Evolutionary conservation across 176 grass and related monocot genomes (phyloP), one percentile per base, ranked within the genome.

Genomic region (Avena insularis): DNA sequence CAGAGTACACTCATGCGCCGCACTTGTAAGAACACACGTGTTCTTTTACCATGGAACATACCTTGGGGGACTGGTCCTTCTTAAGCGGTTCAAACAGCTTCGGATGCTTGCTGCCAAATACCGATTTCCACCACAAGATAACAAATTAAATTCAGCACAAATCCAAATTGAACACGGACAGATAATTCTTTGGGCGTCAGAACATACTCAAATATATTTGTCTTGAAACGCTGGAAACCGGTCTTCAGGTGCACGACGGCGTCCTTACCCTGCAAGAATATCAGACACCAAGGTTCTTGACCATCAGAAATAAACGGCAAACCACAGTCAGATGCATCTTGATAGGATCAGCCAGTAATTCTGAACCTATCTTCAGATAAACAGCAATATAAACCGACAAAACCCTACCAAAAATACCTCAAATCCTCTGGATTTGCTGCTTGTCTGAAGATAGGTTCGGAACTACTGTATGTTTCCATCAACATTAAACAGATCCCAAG

Each of bases 191-290:
- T 12, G 68, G 61, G 19, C 13, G 3, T 49, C 38, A 38, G 25
- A 49, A 80, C 55, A 78, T 87, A 94, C 92, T 89, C 84, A 3
- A 87, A 87, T 21, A 91, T 17, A 57, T 25, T 80, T 40, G 20
- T 64, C 50, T 74, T 94, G 87, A 91, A 94, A 59, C 61, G 68
- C 70, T 89, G 46, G 57, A 89, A 94, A 19, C 89, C 92, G 9
- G 77, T 63, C 53, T 77, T 85, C 60, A 94, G 59, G 56, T 87
- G 59, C 77, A 72, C 72, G 4, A 78, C 62, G 15, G 71, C 33
- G 29, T 86, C 70, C 91, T 88, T 62, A 54, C 70, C 88, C 91
- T 90, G 88, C 61, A 85, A 83, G 45, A 74, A 80, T 49, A 68
- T 58, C 56, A 62, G 12, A 36, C 36, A 23, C 47, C 82, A 73